A percentile compares a stretch with the other conserved stretches of the same genome.
Evolutionary conservation across 1,139 yeast genomes (phyloP).

Genomic region (Candida labiduridarum): DNA sequence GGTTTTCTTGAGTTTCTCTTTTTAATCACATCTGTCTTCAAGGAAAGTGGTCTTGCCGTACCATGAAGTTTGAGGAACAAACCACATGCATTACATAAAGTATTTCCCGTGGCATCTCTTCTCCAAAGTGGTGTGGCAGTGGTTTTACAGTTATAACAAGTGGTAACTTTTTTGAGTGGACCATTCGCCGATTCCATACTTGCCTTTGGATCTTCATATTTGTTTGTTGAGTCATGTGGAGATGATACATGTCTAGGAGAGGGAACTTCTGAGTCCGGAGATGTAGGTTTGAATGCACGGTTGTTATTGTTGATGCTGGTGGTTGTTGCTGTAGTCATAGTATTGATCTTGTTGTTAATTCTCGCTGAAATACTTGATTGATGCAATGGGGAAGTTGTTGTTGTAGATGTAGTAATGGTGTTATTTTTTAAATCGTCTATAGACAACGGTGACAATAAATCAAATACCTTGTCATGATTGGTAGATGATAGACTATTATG

Average conservation of each 20-base stretch:
- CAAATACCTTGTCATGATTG: conserved; percentile 25
- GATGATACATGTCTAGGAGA: conserved; percentile 8
- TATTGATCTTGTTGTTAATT: conserved; percentile 10
- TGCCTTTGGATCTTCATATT: not conserved
- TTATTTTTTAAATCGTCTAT: conserved; percentile 36
- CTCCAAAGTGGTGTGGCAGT: conserved; percentile 63
- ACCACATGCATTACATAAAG: conserved; percentile 65
- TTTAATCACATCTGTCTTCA: conserved; percentile 60
- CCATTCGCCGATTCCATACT: not conserved
- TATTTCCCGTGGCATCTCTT: conserved; percentile 56
- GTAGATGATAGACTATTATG: conserved; percentile 1
- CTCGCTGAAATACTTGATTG: not conserved
- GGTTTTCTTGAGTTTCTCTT: conserved; percentile 48
- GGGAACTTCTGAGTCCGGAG: conserved; percentile 14
- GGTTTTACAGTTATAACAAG: conserved; percentile 50
- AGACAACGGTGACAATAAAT: conserved; percentile 45
- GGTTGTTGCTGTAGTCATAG: conserved; percentile 18
- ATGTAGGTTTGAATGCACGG: conserved; percentile 4
- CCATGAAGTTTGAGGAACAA: conserved; percentile 59
- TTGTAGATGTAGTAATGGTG: conserved; percentile 10
- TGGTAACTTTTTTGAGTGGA: conserved; percentile 12
- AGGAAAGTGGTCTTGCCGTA: conserved; percentile 56
- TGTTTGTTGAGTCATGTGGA: not conserved
- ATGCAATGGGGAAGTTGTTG: conserved; percentile 3
- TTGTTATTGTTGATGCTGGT: conserved; percentile 5